Base-by-base conservation (phyloP, 768 basidiomycete species). In the Trametopsis cervina region DNA sequence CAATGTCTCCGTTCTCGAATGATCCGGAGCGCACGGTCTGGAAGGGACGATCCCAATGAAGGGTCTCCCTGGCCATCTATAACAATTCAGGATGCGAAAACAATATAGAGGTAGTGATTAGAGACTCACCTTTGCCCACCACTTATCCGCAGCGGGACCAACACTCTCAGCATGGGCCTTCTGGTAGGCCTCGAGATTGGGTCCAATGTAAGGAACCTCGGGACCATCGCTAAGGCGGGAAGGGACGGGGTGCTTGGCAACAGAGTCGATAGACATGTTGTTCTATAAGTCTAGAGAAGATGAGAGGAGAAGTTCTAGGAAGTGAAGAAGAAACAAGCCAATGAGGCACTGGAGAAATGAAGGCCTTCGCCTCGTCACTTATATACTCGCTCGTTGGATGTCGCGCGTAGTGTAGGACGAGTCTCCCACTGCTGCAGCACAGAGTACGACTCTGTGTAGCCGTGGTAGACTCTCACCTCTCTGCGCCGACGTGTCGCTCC, bases 31-130 rank as follows among this genome's bases (percentile, higher is more conserved):
- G 72, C 50, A 96, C 90, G 17, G 82, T 91, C 50, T 81, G 73
- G 77, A 95, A 97, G 7, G 88, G 89, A 23, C 83, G 76, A 64
- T 92, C 81, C 91, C 90, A 93, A 66, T 89, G 71, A 25, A 96
- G 68, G 29, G 76, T 79, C 49, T 90, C 79, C 50, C 73, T 73
- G 0, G 94, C 94, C 55, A 73, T 67, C 82, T 86, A 47, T 23
- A 44, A 11, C 42, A 49, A 39, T 21, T 33, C 35, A 44, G 17
- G 29, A 26, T 25, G 15, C 42, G 1, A 21, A 40, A 35, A 35
- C 10, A 17, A 54, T 7, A 23, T 21, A 41, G 37, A 23, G 53
- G 20, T 11, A 13, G 15, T 41, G 22, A 39, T 21, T 26, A 3
- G 42, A 18, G 3, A 53, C 54, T 38, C 36, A 83, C 89, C 75